A percentile compares a stretch with the other conserved stretches of the same genome.
Evolutionary conservation across 2,329 filamentous ascomycete species (phyloP).

Genomic region (Cladosporium phlei): DNA sequence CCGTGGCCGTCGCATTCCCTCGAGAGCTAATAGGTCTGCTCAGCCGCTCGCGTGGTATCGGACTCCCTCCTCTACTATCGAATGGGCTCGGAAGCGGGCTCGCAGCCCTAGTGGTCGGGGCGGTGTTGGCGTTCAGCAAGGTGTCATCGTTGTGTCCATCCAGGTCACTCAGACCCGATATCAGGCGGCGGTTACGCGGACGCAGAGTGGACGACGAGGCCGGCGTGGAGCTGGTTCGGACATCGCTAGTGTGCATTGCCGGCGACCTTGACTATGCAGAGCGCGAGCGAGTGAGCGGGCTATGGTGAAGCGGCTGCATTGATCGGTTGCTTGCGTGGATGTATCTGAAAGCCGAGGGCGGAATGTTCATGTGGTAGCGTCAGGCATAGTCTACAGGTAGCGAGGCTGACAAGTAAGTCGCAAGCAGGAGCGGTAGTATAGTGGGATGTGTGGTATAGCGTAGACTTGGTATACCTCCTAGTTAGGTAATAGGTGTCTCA

Average conservation of each 20-base stretch:
- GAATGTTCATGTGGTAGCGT: too few species aligned
- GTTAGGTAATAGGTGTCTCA: too few species aligned
- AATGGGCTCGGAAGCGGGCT: constrained; percentile 8
- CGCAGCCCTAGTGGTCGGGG: constrained; percentile 20
- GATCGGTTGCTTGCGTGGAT: not conserved
- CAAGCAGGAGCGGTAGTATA: constrained; percentile 6
- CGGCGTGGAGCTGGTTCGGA: constrained; percentile 27
- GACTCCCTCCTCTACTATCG: constrained; percentile 10
- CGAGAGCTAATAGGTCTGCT: constrained; percentile 13
- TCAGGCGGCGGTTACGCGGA: constrained; percentile 43
- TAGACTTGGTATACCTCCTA: not conserved
- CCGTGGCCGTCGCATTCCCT: not conserved
- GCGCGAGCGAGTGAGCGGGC: not conserved
- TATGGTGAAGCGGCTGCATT: constrained; percentile 9
- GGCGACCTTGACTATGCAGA: constrained; percentile 12
- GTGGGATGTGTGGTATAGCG: constrained; percentile 2
- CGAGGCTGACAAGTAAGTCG: too few species aligned
- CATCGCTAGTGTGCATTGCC: constrained; percentile 30
- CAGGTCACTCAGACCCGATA: constrained; percentile 44
- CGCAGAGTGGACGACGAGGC: constrained; percentile 41
- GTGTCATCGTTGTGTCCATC: constrained; percentile 34
- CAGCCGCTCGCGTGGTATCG: constrained; percentile 10
- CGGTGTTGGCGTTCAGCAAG: constrained; percentile 29
- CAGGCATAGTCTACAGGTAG: too few species aligned
- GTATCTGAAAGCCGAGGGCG: too few species aligned